phyloP scores from a whole-genome alignment of 768 basidiomycete genomes.

The Tricholoma furcatifolium region DNA sequence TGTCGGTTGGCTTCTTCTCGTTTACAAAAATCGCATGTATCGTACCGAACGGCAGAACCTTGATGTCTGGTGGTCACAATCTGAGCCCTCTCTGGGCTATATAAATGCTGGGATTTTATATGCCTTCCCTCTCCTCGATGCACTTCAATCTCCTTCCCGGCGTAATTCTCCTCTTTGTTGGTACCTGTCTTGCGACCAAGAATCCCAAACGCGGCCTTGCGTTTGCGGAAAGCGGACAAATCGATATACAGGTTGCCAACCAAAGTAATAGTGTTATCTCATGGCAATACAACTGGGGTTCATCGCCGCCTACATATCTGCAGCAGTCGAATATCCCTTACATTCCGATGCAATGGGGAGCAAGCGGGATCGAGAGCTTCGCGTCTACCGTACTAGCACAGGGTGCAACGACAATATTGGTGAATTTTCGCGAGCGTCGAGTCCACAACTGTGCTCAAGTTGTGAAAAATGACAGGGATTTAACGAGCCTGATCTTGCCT shows the following conservation, averaged over 20 bases:
- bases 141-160: neutral
- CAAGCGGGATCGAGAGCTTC: conserved; percentile 27
- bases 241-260: conserved; percentile 26
- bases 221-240: conserved; percentile 25
- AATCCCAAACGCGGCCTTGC: conserved; percentile 38
- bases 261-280: conserved; percentile 28
- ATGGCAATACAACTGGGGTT: conserved; percentile 45
- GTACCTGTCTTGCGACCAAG: conserved; percentile 19
- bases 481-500: conserved; percentile 34
- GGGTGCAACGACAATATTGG: conserved; percentile 41
- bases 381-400: conserved; percentile 24
- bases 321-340: conserved; percentile 29
- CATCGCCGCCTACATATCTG: conserved; percentile 28
- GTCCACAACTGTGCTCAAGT: neutral
- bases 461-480: conserved; percentile 23
- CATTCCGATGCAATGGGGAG: conserved; percentile 41
- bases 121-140: conserved; percentile 5
- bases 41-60: conserved; percentile 2
- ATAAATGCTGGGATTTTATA: conserved; percentile 1
- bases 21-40: neutral
- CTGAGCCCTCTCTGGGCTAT: neutral
- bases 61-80: neutral
- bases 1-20: neutral
- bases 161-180: neutral
- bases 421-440: conserved; percentile 2